A percentile compares a stretch with the other conserved stretches of the same genome.
phyloP scores from a whole-genome alignment of 495 filamentous ascomycete species.

The Lentithecium fluviatile region DNA sequence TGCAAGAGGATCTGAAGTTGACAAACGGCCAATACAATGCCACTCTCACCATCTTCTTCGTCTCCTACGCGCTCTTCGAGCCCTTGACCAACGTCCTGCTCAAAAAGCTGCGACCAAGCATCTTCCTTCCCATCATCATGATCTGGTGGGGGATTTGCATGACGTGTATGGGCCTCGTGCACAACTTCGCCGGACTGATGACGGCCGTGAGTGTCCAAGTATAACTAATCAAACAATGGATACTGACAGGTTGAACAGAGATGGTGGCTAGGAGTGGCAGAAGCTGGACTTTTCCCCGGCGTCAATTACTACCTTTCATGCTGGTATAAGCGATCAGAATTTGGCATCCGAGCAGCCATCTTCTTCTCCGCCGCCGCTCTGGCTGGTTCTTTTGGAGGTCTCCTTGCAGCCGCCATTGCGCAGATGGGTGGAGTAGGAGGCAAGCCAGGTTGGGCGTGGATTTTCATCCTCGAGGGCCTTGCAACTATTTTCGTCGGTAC shows the following conservation, averaged over 20 bases:
- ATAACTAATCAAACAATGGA: background rate
- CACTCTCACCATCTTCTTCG: conserved; percentile 82
- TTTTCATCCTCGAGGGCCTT: conserved; percentile 76
- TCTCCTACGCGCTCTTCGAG: conserved; percentile 86
- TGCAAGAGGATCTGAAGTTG: conserved; percentile 64
- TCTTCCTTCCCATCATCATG: conserved; percentile 57
- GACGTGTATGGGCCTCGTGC: conserved; percentile 78
- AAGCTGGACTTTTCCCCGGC: conserved; percentile 84
- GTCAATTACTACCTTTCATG: conserved; percentile 86
- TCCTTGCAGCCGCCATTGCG: conserved; percentile 75
- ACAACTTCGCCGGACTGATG: conserved; percentile 76
- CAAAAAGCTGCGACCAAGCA: conserved; percentile 54
- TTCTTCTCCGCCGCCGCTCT: conserved; percentile 89
- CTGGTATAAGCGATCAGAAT: conserved; percentile 81
- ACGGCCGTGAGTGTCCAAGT: conserved; percentile 50
- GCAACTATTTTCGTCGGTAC: conserved; percentile 72
- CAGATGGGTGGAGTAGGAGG: conserved; percentile 70
- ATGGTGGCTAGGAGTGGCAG: conserved; percentile 83
- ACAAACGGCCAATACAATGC: conserved; percentile 71
- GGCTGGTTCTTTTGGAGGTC: conserved; percentile 81
- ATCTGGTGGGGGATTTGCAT: conserved; percentile 71
- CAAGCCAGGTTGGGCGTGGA: conserved; percentile 77
- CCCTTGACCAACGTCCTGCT: conserved; percentile 85
- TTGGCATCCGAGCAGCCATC: conserved; percentile 75
- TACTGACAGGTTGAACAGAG: conserved; percentile 47